Evolutionary conservation across 108 stramenopile genomes (phyloP).

Genomic region (Asterionellopsis glacialis): DNA sequence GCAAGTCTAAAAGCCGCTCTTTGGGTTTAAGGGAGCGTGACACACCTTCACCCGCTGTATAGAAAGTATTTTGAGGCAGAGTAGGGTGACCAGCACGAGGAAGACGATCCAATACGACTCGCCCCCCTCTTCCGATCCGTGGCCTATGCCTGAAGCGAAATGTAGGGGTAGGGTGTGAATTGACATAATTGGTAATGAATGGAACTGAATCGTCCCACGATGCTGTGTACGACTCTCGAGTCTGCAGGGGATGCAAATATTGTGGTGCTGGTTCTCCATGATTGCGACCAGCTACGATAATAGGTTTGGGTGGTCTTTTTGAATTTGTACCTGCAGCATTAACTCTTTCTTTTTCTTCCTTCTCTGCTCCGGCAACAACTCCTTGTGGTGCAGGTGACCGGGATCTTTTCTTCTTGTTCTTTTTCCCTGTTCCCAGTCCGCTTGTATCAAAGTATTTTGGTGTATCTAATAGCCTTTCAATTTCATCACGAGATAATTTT

Average conservation of each 20-base stretch:
- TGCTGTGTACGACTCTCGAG: slow-evolving; percentile 53
- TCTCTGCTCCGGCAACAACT: not conserved
- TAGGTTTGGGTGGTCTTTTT: not conserved
- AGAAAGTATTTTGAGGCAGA: slow-evolving; percentile 28
- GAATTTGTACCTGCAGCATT: not conserved
- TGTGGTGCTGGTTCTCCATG: slow-evolving; percentile 70
- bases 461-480: slow-evolving; percentile 38
- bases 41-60: slow-evolving; percentile 41
- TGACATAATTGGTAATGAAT: slow-evolving; percentile 56
- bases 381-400: slow-evolving; percentile 5
- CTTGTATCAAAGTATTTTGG: slow-evolving; percentile 57
- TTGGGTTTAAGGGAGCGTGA: slow-evolving; percentile 19
- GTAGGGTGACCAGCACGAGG: slow-evolving; percentile 42
- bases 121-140: slow-evolving; percentile 81
- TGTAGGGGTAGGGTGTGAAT: slow-evolving; percentile 40
- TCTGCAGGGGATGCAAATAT: slow-evolving; percentile 65
- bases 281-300: slow-evolving; percentile 69
- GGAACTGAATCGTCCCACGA: slow-evolving; percentile 62
- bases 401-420: slow-evolving; percentile 28
- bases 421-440: slow-evolving; percentile 17
- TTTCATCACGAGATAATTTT: slow-evolving; percentile 20
- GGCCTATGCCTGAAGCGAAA: slow-evolving; percentile 66
- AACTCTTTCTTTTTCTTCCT: not conserved
- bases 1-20: slow-evolving; percentile 50
- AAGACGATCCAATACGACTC: slow-evolving; percentile 74